Percentiles rank a stretch among this genome's conserved stretches.
Conservation (phyloP, 228 moss, liverwort and hornwort genomes). For the Sphagnum magellanicum region DNA sequence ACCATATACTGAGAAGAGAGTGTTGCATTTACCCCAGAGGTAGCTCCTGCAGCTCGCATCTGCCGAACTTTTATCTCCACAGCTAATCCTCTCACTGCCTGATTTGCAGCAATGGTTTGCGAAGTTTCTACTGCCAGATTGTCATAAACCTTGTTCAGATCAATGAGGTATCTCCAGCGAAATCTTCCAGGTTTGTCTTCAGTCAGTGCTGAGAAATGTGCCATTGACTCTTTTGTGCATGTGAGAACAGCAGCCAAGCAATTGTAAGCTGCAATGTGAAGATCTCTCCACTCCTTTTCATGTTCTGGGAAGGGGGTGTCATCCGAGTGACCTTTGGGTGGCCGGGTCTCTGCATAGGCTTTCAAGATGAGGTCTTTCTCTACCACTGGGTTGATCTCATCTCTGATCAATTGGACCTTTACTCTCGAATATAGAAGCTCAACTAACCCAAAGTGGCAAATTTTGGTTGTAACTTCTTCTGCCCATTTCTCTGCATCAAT, state of each 20-base stretch:
- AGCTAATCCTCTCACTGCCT: slow-evolving; percentile 58
- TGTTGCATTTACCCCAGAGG: slow-evolving; percentile 29
- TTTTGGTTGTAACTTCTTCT: slow-evolving; percentile 58
- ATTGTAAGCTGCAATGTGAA: slow-evolving; percentile 76
- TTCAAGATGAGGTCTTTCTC: slow-evolving; percentile 41
- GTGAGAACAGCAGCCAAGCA: slow-evolving; percentile 62
- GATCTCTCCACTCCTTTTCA: slow-evolving; percentile 45
- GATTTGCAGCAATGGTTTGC: slow-evolving; percentile 29
- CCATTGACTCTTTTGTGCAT: slow-evolving; percentile 62
- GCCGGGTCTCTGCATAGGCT: slow-evolving; percentile 41
- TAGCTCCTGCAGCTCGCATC: slow-evolving; percentile 14
- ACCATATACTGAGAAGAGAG: slow-evolving; percentile 88
- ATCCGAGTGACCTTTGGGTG: slow-evolving; percentile 42
- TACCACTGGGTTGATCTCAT: slow-evolving; percentile 47
- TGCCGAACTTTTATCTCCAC: slow-evolving; percentile 41
- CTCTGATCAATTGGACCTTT: slow-evolving; percentile 33
- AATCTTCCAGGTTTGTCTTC: slow-evolving; percentile 34
- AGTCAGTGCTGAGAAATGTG: slow-evolving; percentile 55
- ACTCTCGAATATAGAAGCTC: slow-evolving; percentile 58
- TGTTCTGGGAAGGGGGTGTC: slow-evolving; percentile 40
- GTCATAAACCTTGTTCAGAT: slow-evolving; percentile 67
- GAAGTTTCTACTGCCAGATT: slow-evolving; percentile 71
- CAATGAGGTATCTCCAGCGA: slow-evolving; percentile 77
- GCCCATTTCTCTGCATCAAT: slow-evolving; percentile 55
- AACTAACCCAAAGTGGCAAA: slow-evolving; percentile 64